Conservation (phyloP, 1,284 basidiomycete species). For the Ceratobasidium sp. region DNA sequence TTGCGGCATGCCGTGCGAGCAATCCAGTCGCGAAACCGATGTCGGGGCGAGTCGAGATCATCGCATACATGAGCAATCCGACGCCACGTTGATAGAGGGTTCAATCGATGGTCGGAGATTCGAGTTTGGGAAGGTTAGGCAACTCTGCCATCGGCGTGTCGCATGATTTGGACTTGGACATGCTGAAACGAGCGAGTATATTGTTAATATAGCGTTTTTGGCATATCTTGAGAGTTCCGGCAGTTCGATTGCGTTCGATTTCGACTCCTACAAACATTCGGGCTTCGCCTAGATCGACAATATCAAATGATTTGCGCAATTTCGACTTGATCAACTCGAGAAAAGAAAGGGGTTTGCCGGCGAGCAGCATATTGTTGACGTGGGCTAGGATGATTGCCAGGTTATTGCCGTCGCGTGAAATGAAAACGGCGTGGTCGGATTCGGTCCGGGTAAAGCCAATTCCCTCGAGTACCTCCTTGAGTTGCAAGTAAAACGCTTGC, state of each 20-base stretch:
- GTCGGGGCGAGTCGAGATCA: slow-evolving; percentile 45
- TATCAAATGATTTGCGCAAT: slow-evolving; percentile 33
- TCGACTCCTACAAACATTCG: no score
- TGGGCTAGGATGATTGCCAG: slow-evolving; percentile 22
- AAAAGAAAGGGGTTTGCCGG: background rate
- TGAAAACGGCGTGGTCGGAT: no score
- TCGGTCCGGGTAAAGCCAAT: no score
- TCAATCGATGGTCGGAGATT: slow-evolving; percentile 1
- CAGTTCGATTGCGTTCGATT: no score
- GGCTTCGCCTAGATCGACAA: no score
- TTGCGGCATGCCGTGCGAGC: slow-evolving; percentile 43
- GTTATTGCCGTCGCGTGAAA: no score
- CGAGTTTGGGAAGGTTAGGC: background rate
- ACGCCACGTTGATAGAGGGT: slow-evolving; percentile 36
- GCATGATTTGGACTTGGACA: slow-evolving; percentile 15
- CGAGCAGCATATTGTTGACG: slow-evolving; percentile 28
- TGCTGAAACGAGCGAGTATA: slow-evolving; percentile 28
- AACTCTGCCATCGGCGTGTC: slow-evolving; percentile 37
- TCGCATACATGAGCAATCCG: slow-evolving; percentile 44
- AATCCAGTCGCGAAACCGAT: slow-evolving; percentile 44
- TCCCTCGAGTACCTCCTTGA: no score
- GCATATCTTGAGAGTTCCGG: slow-evolving; percentile 36
- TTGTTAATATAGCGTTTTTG: slow-evolving; percentile 34
- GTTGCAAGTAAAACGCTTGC: no score
- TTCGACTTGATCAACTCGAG: slow-evolving; percentile 3